A percentile compares a stretch with the other conserved stretches of the same genome.
These are phyloP conservation scores for Thuja plicata DNA, from an alignment of 83 land plant genomes.

Conservation along the genomic window DNA sequence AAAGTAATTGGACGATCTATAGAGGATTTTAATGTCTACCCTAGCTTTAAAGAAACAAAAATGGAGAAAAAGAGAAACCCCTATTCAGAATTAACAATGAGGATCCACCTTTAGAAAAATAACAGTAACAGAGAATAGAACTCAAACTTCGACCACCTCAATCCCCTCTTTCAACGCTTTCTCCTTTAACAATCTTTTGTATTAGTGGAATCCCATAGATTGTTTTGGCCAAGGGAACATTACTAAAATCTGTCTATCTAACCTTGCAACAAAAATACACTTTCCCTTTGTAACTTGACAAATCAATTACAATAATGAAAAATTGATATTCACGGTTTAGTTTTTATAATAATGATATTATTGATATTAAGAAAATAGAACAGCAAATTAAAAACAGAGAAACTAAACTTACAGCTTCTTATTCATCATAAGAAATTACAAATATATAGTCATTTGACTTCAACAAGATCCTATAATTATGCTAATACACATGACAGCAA, in stretches of 20 bases:
- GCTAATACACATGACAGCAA: no score
- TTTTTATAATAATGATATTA: neutral
- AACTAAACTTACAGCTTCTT: no score
- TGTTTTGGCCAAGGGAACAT: neutral
- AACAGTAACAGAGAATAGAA: neutral
- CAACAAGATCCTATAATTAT: no score
- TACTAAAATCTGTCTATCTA: neutral
- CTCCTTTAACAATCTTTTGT: neutral
- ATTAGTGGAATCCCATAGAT: neutral
- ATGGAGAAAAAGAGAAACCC: neutral
- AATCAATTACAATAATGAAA: neutral
- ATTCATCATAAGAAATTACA: no score
- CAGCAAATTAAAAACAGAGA: no score
- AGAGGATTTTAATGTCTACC: neutral
- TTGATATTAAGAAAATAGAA: no score
- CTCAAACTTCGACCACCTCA: neutral
- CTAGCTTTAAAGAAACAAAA: neutral
- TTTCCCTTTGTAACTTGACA: neutral
- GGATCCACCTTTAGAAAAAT: neutral
- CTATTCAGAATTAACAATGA: neutral
- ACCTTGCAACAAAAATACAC: neutral
- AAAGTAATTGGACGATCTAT: neutral
- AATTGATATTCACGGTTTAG: neutral
- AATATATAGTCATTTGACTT: no score
- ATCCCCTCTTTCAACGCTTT: neutral